Conservation (phyloP, 176 grass and related monocot genomes). For the Oryza nivara region DNA sequence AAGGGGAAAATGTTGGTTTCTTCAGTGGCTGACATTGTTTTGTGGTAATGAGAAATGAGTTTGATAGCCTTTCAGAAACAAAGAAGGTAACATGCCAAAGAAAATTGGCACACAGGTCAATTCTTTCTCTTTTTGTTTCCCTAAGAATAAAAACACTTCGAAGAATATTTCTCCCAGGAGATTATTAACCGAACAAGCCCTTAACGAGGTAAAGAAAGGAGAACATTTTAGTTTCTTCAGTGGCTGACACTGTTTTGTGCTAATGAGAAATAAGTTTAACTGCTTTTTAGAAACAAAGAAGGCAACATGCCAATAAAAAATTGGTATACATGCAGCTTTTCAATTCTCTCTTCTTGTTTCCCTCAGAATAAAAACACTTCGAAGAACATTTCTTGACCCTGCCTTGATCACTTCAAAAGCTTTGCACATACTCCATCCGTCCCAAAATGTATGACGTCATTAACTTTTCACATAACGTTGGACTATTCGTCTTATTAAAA, state of each 20-base stretch:
- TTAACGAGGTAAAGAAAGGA: background rate
- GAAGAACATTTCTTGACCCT: no score
- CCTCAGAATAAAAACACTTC: no score
- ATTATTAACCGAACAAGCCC: no score
- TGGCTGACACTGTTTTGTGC: background rate
- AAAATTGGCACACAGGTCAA: background rate
- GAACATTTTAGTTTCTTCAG: background rate
- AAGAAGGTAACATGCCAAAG: background rate
- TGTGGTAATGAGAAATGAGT: background rate
- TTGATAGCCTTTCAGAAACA: background rate
- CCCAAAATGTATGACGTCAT: accelerated
- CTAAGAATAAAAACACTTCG: no score
- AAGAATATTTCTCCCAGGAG: no score
- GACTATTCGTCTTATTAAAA: no score
- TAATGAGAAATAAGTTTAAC: background rate
- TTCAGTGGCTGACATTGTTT: background rate
- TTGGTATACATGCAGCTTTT: no score
- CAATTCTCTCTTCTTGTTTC: no score
- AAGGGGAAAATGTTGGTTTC: background rate
- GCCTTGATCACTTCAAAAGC: no score
- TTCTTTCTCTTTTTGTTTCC: no score
- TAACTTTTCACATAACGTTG: no score
- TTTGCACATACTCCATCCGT: no score
- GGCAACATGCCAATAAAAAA: background rate
- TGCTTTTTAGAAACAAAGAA: background rate